Base-by-base conservation (phyloP, 306 rosid genomes). In the Ormosia emarginata region DNA sequence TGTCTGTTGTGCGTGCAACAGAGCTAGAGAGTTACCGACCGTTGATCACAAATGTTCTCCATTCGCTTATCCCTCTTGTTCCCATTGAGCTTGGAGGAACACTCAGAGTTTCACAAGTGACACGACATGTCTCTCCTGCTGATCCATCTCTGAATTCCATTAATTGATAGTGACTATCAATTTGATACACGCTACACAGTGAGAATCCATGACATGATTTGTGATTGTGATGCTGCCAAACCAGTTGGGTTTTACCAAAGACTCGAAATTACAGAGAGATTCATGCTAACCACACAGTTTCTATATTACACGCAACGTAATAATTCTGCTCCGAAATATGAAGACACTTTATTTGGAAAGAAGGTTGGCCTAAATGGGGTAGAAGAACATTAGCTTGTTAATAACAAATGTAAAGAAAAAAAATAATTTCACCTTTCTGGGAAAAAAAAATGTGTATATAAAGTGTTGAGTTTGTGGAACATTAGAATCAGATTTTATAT, bases 1-100 rank as follows among this genome's bases (percentile, higher is more conserved):
- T n/a, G n/a, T n/a, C n/a, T n/a, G n/a, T n/a, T n/a, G n/a, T 95
- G 99, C 49, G 98, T 95, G 78, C 99, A 95, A 82, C 99, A 4
- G 99, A 95, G 62, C 97, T 97, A n/a, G n/a, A n/a, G 0, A 89
- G 97, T 83, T 95, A 95, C 74, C 92, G 98, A 0, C 99, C 98
- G 0, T 77, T 95, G 62, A 95, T 95, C 61, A 90, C 92, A 3
- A 98, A 95, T 76, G 98, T 95, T 67, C 82, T 95, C 52, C 99
- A 95, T 74, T 93, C 99, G 2, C 99, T 95, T 14, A 52, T 91
- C 62, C 99, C 99, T 76, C 94, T 95, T 47, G 97, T 95, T 68
- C 98, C 97, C 0, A 75, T 85, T 13, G 92, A 92, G 65, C 98
- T 91, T 15, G 98, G 99, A 65, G 99, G 99, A 75, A 93, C 99